These are phyloP conservation scores for Alternaria sp. DNA, from an alignment of 2,329 filamentous ascomycete genomes.

Conservation along the genomic window DNA sequence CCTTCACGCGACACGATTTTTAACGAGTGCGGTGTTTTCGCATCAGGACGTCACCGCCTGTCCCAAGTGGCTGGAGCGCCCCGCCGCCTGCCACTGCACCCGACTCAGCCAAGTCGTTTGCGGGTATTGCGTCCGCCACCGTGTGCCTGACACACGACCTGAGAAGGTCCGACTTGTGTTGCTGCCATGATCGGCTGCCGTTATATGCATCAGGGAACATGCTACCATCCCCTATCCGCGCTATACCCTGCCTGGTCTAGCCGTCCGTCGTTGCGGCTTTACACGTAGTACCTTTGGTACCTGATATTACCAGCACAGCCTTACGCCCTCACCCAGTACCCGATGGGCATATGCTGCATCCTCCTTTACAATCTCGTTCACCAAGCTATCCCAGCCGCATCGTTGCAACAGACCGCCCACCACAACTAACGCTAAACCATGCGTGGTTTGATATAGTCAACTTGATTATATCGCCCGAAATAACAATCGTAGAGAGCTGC, in stretches of 20 bases:
- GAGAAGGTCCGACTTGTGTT: conserved; percentile 1
- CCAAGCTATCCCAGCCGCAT: background rate
- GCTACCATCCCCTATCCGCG: background rate
- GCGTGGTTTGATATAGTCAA: background rate
- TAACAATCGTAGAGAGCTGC: background rate
- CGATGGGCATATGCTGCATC: background rate
- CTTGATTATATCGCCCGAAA: background rate
- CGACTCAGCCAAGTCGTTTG: conserved; percentile 6
- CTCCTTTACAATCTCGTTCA: background rate
- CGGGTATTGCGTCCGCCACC: background rate
- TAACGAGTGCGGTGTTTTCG: conserved; percentile 28
- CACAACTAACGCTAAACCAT: background rate
- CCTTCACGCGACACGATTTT: conserved; percentile 30
- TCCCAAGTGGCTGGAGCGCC: conserved; percentile 20
- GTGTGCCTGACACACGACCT: background rate
- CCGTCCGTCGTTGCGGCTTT: background rate
- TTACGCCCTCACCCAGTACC: background rate
- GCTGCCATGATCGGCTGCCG: conserved; percentile 4
- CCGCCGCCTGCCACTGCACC: conserved; percentile 8
- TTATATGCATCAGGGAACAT: conserved; percentile 2
- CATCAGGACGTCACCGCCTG: conserved; percentile 27
- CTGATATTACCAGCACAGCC: conserved; percentile 1
- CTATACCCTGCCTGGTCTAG: background rate
- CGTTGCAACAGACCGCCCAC: background rate
- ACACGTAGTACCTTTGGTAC: background rate